Percentiles rank a stretch among this genome's conserved stretches.
These are phyloP conservation scores for Exophiala lecanii-corni DNA, from an alignment of 2,329 filamentous ascomycete species.

Conservation along the genomic window DNA sequence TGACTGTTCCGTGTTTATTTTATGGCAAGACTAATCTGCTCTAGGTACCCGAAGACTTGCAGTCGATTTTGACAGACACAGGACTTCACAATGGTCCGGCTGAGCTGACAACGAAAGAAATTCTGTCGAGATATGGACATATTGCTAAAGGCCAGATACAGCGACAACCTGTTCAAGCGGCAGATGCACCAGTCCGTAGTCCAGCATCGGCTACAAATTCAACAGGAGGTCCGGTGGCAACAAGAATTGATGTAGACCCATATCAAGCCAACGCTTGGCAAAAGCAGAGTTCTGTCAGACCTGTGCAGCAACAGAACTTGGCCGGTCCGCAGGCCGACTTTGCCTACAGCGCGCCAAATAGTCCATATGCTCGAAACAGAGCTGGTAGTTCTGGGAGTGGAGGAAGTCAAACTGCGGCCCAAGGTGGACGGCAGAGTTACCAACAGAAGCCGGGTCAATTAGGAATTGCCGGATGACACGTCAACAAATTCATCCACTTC, in stretches of 20 bases:
- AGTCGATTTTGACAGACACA: constrained; percentile 78
- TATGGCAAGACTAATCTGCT: constrained; percentile 5
- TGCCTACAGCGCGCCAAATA: constrained; percentile 22
- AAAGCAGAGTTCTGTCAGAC: constrained; percentile 76
- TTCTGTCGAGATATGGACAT: constrained; percentile 87
- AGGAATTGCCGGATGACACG: constrained; percentile 21
- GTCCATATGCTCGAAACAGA: constrained; percentile 24
- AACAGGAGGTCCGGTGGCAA: constrained; percentile 46
- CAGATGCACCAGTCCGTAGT: constrained; percentile 50
- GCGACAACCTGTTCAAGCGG: constrained; percentile 45
- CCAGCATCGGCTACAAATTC: constrained; percentile 39
- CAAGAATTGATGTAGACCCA: constrained; percentile 78
- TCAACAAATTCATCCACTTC: neutral
- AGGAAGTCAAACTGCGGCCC: constrained; percentile 18
- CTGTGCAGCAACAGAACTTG: constrained; percentile 48
- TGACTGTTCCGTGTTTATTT: neutral
- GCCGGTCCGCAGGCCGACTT: constrained; percentile 18
- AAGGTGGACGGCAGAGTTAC: constrained; percentile 25
- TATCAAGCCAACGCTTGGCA: constrained; percentile 66
- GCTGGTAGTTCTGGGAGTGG: constrained; percentile 24
- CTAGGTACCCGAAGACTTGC: constrained; percentile 88
- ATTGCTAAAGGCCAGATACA: constrained; percentile 61
- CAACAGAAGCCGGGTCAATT: constrained; percentile 23
- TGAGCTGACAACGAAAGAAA: constrained; percentile 95
- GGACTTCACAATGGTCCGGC: constrained; percentile 73